A percentile compares a stretch with the other conserved stretches of the same genome.
phyloP scores from a whole-genome alignment of 768 basidiomycete species.

The Tulasnella sp. region DNA sequence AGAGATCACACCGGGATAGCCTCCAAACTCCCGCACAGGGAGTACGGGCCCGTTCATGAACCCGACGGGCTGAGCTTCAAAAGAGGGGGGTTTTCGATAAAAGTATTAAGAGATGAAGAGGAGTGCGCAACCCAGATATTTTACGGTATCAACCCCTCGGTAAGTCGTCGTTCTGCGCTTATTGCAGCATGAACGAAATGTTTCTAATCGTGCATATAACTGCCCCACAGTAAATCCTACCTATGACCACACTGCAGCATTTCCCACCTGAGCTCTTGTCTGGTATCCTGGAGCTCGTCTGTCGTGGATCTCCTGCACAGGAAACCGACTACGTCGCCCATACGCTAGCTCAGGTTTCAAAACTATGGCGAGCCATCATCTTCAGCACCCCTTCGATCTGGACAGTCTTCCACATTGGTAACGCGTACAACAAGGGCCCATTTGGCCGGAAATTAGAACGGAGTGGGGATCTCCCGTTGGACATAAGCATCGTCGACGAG shows the following conservation, averaged over 20 bases:
- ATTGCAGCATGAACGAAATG: background rate
- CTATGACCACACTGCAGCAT: background rate
- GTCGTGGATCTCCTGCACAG: background rate
- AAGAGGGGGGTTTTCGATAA: background rate
- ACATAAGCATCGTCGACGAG: background rate
- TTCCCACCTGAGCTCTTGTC: background rate
- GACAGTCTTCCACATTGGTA: background rate
- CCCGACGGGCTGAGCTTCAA: background rate
- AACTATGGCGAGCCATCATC: background rate
- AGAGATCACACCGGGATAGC: background rate
- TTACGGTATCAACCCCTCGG: background rate
- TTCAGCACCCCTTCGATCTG: background rate
- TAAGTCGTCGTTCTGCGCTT: background rate
- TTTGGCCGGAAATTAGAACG: background rate
- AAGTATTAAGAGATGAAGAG: background rate
- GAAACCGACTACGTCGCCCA: background rate
- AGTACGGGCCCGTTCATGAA: background rate
- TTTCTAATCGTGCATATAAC: background rate
- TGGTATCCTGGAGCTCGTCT: background rate
- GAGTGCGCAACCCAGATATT: background rate
- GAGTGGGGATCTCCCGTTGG: background rate
- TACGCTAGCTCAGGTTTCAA: background rate
- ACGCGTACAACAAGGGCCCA: background rate
- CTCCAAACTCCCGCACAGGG: background rate
- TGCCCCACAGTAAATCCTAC: background rate